These are phyloP conservation scores for Serendipita sp. DNA, from an alignment of 768 basidiomycete genomes.

Conservation along the genomic window DNA sequence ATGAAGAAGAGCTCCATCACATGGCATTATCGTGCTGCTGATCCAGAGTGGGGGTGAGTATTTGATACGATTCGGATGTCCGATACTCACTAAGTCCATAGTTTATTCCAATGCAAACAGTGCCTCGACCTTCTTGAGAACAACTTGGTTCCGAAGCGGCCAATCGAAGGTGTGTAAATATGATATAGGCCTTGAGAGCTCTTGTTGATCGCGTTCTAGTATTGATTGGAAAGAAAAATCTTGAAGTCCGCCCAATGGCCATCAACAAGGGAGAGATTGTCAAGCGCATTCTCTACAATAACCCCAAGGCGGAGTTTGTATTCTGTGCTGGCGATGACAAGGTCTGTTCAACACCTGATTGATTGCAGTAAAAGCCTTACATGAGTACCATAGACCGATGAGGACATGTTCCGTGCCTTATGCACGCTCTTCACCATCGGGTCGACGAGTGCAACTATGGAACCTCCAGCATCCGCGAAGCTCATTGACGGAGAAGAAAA, in stretches of 20 bases:
- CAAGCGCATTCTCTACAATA: constrained; percentile 78
- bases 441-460: constrained; percentile 21
- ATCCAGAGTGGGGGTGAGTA: constrained; percentile 90
- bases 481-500: constrained; percentile 12
- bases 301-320: constrained; percentile 88
- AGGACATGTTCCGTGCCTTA: constrained; percentile 96
- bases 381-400: constrained; percentile 52
- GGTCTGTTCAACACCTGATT: constrained; percentile 23
- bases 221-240: constrained; percentile 93
- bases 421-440: constrained; percentile 35
- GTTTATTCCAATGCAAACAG: constrained; percentile 87
- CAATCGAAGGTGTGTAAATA: constrained; percentile 61
- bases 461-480: constrained; percentile 27
- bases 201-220: constrained; percentile 27
- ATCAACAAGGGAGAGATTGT: constrained; percentile 99
- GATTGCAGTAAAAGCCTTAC: constrained; percentile 9
- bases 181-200: not conserved
- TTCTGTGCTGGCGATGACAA: constrained; percentile 99
- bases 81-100: constrained; percentile 15
- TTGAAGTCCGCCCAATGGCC: constrained; percentile 88
- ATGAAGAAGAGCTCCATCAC: constrained; percentile 95
- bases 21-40: constrained; percentile 87
- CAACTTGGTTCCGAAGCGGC: constrained; percentile 78
- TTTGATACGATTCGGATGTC: not conserved
- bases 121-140: constrained; percentile 93